Conservation (phyloP, 345 rosid genomes). For the Bretschneidera sinensis region DNA sequence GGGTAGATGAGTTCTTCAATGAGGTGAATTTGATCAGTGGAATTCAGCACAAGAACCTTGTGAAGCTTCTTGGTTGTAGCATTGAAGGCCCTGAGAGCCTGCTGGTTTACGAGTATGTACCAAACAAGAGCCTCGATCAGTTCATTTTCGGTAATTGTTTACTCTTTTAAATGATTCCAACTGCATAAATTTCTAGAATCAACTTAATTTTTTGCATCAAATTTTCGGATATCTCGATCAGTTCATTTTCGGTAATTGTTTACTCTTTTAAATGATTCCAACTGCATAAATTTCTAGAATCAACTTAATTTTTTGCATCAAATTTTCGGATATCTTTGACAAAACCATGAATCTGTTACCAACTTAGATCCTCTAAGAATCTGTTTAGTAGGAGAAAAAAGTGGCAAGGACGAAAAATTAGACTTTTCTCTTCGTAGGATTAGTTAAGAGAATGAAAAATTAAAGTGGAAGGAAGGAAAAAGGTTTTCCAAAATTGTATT, state of each 20-base stretch:
- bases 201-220: too few species aligned
- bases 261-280: neutral
- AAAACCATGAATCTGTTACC: neutral
- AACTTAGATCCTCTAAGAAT: too few species aligned
- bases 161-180: neutral
- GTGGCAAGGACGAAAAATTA: too few species aligned
- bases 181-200: neutral
- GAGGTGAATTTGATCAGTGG: conserved; percentile 50
- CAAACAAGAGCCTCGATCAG: conserved; percentile 49
- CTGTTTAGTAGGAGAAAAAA: too few species aligned
- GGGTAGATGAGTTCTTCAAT: conserved; percentile 57
- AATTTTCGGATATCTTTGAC: too few species aligned
- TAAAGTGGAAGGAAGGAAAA: too few species aligned
- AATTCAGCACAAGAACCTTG: conserved; percentile 52
- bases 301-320: too few species aligned
- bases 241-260: conserved; percentile 41
- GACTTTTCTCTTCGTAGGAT: too few species aligned
- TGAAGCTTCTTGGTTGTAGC: conserved; percentile 52
- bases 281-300: neutral
- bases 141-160: conserved; percentile 41
- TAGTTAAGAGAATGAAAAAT: too few species aligned
- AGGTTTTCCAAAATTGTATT: too few species aligned
- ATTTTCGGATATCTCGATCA: too few species aligned
- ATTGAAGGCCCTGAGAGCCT: conserved; percentile 64
- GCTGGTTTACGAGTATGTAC: conserved; percentile 48